A percentile compares a stretch with the other conserved stretches of the same genome.
Conservation (phyloP, 2,329 filamentous ascomycete species). For the Decorospora gaudefroyi region DNA sequence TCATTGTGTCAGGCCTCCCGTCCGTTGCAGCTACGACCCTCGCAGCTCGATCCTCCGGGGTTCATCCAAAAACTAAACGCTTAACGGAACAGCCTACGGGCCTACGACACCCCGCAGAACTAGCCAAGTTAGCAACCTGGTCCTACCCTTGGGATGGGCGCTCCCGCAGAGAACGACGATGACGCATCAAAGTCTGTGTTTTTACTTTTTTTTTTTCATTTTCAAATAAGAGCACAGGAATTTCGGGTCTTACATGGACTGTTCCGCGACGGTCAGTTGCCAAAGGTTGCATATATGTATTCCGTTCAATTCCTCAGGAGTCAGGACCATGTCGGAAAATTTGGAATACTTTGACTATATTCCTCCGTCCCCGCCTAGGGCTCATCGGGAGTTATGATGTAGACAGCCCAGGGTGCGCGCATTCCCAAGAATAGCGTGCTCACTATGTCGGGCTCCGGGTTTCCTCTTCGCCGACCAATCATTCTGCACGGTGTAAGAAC, state of each 20-base stretch:
- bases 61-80: conserved; percentile 5
- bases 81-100: not conserved
- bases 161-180: no score
- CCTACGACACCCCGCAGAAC: conserved; percentile 5
- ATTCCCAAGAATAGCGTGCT: not conserved
- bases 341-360: conserved; percentile 2
- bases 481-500: not conserved
- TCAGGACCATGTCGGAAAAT: conserved; percentile 15
- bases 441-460: conserved; percentile 5
- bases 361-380: conserved; percentile 3
- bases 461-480: conserved; percentile 13
- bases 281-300: no score
- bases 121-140: not conserved
- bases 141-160: not conserved
- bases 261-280: no score
- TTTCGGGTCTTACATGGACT: no score
- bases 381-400: conserved; percentile 2
- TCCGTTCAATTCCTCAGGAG: no score
- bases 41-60: no score
- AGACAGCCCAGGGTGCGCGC: not conserved
- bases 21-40: not conserved
- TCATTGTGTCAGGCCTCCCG: not conserved
- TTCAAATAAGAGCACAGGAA: no score
- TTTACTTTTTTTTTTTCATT: no score
- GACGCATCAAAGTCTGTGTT: no score